Base-by-base conservation (phyloP, 805 yeast genomes). In the Limtongia smithiae region DNA sequence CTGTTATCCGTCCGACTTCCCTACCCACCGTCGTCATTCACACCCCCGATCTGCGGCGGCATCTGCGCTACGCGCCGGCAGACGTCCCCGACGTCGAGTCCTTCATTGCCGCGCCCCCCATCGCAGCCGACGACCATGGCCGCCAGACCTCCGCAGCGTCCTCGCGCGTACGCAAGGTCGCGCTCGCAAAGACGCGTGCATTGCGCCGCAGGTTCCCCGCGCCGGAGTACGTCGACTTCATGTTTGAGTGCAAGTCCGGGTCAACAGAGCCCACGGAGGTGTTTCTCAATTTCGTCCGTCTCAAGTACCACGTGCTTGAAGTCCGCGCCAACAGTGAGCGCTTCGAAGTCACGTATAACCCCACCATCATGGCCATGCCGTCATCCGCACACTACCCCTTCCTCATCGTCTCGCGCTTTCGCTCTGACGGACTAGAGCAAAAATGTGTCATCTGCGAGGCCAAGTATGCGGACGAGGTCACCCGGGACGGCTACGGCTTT, bases 361-460 rank as follows among this genome's bases (percentile, higher is more conserved):
- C 57, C 1, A 46, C 57, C 12, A 46, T 53, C 36, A 37, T 53
- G 18, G 54, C 57, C 8, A 44, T 53, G 6, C 57, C 57, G 15
- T 45, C 57, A 15, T 36, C 57, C 27, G 51, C 57, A 11, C 57
- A 53, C 37, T 53, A 46, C 28, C 56, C 50, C 8, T 53, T 53
- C 37, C 47, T 53, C 25, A 49, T 53, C 1, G 57, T 53, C 35
- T 20, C 51, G 9, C 54, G 57, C n/a, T 51, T 53, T 27, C 51
- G 55, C n/a, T 51, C 56, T 20, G 48, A 32, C 11, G 56, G 56
- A 1, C 30, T 37, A 24, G 25, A 37, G 14, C 57, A 53, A 21
- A 14, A 24, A n/a, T 42, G 51, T 2, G 22, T 53, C 14, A 51
- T 53, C 21, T 53, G 57, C 39, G 57, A 53, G 24, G 57, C 44